phyloP scores from a whole-genome alignment of 1,284 basidiomycete genomes.

The Pterulicium gracile region DNA sequence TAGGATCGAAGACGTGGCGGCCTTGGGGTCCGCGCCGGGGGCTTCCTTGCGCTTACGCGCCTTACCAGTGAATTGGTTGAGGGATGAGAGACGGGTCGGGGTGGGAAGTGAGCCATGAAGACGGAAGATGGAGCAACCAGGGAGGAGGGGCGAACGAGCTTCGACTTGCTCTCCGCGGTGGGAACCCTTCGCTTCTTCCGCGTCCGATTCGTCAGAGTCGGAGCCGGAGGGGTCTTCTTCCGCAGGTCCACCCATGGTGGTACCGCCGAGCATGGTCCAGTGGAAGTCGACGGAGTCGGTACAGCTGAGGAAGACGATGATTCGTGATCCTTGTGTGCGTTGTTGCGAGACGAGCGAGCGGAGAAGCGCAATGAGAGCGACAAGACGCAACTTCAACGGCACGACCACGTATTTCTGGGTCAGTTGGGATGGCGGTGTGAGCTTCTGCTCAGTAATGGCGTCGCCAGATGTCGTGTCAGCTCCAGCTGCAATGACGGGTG shows the following conservation, averaged over 20 bases:
- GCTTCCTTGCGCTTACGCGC: slow-evolving; percentile 23
- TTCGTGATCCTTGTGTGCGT: slow-evolving; percentile 42
- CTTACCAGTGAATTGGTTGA: slow-evolving; percentile 68
- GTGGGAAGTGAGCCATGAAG: slow-evolving; percentile 91
- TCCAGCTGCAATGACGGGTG: slow-evolving; percentile 5
- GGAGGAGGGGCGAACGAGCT: slow-evolving; percentile 67
- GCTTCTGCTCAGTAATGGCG: slow-evolving; percentile 38
- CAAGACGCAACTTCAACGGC: slow-evolving; percentile 88
- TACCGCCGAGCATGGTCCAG: slow-evolving; percentile 78
- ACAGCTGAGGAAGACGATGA: slow-evolving; percentile 94
- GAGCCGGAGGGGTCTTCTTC: slow-evolving; percentile 18
- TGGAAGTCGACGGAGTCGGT: slow-evolving; percentile 98
- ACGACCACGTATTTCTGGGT: slow-evolving; percentile 90
- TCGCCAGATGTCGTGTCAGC: slow-evolving; percentile 10
- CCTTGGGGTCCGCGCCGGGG: slow-evolving; percentile 14
- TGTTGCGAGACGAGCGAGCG: slow-evolving; percentile 63
- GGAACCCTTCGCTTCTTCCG: slow-evolving; percentile 17
- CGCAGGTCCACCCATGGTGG: slow-evolving; percentile 50
- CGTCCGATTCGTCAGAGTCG: slow-evolving; percentile 18
- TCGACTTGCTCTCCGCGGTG: slow-evolving; percentile 26
- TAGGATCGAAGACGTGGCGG: slow-evolving; percentile 53
- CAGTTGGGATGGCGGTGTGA: slow-evolving; percentile 92
- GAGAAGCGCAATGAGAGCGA: slow-evolving; percentile 81
- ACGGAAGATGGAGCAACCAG: slow-evolving; percentile 77
- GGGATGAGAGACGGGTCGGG: slow-evolving; percentile 69